phyloP scores from a whole-genome alignment of 1,139 yeast species.

The Entelexis sorbosivorans region DNA sequence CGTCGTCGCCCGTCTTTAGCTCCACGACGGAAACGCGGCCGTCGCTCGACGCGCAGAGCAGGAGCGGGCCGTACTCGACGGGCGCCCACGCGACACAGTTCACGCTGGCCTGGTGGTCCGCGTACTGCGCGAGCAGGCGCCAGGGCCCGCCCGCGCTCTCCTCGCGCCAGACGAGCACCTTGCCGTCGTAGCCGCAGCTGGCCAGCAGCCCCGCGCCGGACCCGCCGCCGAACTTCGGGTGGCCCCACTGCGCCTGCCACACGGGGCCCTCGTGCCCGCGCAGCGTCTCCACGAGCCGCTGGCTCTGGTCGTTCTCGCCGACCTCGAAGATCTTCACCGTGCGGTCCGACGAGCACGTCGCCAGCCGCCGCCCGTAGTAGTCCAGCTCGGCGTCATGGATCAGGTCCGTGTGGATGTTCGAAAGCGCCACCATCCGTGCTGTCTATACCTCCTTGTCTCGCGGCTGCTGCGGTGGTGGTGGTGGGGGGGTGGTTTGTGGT shows the following conservation, averaged over 20 bases:
- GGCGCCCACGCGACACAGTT: slow-evolving; percentile 97
- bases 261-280: slow-evolving; percentile 90
- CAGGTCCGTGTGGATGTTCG: slow-evolving; percentile 45
- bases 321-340: slow-evolving; percentile 87
- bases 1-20: slow-evolving; percentile 56
- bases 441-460: background rate
- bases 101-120: slow-evolving; percentile 85
- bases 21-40: slow-evolving; percentile 86
- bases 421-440: slow-evolving; percentile 16
- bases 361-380: slow-evolving; percentile 88
- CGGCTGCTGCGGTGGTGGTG: background rate
- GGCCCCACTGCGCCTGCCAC: slow-evolving; percentile 99
- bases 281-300: slow-evolving; percentile 68
- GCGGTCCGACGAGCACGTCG: slow-evolving; percentile 91
- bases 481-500: background rate
- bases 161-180: slow-evolving; percentile 90
- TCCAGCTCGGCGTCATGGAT: slow-evolving; percentile 96
- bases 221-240: slow-evolving; percentile 59
- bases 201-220: slow-evolving; percentile 48
- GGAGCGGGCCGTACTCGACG: slow-evolving; percentile 86
- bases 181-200: slow-evolving; percentile 90
- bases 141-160: slow-evolving; percentile 61
- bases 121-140: slow-evolving; percentile 80
- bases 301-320: slow-evolving; percentile 56
- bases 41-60: slow-evolving; percentile 85